Evolutionary conservation across 1,139 yeast species (phyloP).

Genomic region (Maudiozyma humilis): DNA sequence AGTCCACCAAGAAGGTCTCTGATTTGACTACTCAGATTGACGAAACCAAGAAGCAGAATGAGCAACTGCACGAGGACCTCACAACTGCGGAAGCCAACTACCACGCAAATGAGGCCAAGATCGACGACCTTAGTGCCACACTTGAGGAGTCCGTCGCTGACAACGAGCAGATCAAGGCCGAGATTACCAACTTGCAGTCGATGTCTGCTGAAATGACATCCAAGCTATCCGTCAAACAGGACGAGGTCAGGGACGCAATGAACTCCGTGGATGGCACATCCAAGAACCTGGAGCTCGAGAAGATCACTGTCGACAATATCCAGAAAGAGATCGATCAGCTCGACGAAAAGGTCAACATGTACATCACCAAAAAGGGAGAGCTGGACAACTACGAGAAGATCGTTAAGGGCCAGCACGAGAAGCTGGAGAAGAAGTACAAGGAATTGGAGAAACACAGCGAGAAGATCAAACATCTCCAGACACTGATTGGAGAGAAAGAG

Average conservation of each 20-base stretch:
- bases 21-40: conserved; percentile 42
- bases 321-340: conserved; percentile 43
- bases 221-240: conserved; percentile 43
- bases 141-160: conserved; percentile 32
- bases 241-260: conserved; percentile 49
- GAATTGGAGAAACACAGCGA: conserved; percentile 20
- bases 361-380: conserved; percentile 29
- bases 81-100: conserved; percentile 76
- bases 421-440: conserved; percentile 33
- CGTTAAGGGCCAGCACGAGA: conserved; percentile 33
- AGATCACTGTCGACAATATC: conserved; percentile 38
- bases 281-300: conserved; percentile 57
- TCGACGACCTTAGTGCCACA: conserved; percentile 51
- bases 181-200: conserved; percentile 56
- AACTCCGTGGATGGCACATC: conserved; percentile 57
- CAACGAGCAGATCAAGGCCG: conserved; percentile 56
- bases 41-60: conserved; percentile 5
- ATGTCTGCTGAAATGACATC: conserved; percentile 53
- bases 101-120: conserved; percentile 61
- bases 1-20: conserved; percentile 53
- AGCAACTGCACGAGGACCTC: conserved; percentile 43
- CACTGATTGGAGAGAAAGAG: conserved; percentile 36
- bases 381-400: conserved; percentile 33
- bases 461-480: conserved; percentile 25
- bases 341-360: conserved; percentile 23